Percentiles rank a stretch among this genome's conserved stretches.
Conservation (phyloP, 2,329 filamentous ascomycete species). For the Fusarium sp. region DNA sequence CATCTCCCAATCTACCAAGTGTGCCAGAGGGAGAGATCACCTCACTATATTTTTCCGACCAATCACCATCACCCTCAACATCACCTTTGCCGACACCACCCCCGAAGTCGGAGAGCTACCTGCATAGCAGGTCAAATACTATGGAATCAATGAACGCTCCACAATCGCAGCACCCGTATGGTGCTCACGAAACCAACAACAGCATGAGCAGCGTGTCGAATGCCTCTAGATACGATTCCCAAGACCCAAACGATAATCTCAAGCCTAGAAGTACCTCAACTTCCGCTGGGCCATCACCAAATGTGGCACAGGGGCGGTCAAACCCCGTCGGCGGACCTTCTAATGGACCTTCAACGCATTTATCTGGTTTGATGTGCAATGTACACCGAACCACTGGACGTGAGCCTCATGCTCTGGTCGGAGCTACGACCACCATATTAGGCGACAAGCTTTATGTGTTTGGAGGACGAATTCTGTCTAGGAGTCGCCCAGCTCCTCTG, state of each 20-base stretch:
- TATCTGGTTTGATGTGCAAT: slow-evolving; percentile 77
- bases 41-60: slow-evolving; percentile 42
- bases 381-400: slow-evolving; percentile 88
- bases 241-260: slow-evolving; percentile 60
- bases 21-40: slow-evolving; percentile 51
- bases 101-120: slow-evolving; percentile 54
- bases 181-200: slow-evolving; percentile 52
- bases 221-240: slow-evolving; percentile 59
- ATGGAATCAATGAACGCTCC: slow-evolving; percentile 62
- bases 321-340: slow-evolving; percentile 58
- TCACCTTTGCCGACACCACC: slow-evolving; percentile 25
- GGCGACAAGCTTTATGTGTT: slow-evolving; percentile 98
- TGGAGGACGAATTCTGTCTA: slow-evolving; percentile 87
- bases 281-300: slow-evolving; percentile 70
- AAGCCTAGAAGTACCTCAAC: slow-evolving; percentile 65
- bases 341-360: slow-evolving; percentile 65
- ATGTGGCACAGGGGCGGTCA: slow-evolving; percentile 54
- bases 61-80: slow-evolving; percentile 20
- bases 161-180: slow-evolving; percentile 55
- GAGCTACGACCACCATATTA: slow-evolving; percentile 93
- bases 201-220: slow-evolving; percentile 63
- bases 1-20: slow-evolving; percentile 46
- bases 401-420: slow-evolving; percentile 91
- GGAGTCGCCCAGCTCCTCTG: slow-evolving; percentile 81
- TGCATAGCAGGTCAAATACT: slow-evolving; percentile 59